A percentile compares a stretch with the other conserved stretches of the same genome.
Conservation (phyloP, 805 yeast species). For the Starmera dryadoides region DNA sequence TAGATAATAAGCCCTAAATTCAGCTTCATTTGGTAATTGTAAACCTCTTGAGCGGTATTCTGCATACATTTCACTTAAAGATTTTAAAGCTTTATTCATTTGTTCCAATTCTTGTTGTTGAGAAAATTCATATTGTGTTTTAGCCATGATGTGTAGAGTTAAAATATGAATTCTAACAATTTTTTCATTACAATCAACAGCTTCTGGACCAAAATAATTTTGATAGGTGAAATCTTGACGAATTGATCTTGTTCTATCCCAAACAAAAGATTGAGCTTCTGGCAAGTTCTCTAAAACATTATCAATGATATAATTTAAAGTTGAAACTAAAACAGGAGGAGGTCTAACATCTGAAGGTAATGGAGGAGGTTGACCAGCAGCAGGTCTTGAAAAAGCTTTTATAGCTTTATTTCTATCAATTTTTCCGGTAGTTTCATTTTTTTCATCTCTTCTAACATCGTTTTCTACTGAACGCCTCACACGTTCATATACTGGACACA, state of each 20-base stretch:
- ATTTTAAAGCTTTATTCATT: conserved; percentile 82
- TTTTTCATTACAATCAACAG: conserved; percentile 85
- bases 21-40: conserved; percentile 77
- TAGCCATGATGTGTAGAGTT: conserved; percentile 82
- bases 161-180: conserved; percentile 85
- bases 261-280: conserved; percentile 79
- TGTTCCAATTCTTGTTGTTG: conserved; percentile 96
- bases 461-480: conserved; percentile 82
- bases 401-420: conserved; percentile 61
- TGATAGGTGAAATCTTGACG: conserved; percentile 97
- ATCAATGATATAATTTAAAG: conserved; percentile 67
- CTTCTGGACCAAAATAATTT: conserved; percentile 88
- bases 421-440: conserved; percentile 43
- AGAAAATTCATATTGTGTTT: conserved; percentile 62
- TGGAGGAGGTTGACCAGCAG: conserved; percentile 98
- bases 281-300: conserved; percentile 63
- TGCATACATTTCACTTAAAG: conserved; percentile 79
- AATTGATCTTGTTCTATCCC: conserved; percentile 97
- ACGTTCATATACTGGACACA: conserved; percentile 94
- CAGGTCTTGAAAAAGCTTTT: conserved; percentile 93
- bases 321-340: conserved; percentile 60
- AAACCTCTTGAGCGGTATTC: conserved; percentile 71
- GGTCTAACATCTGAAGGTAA: conserved; percentile 97
- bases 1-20: conserved; percentile 82
- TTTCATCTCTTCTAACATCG: conserved; percentile 75